Evolutionary conservation across 306 rosid species (phyloP).

Genomic region (Prunus campanulata): DNA sequence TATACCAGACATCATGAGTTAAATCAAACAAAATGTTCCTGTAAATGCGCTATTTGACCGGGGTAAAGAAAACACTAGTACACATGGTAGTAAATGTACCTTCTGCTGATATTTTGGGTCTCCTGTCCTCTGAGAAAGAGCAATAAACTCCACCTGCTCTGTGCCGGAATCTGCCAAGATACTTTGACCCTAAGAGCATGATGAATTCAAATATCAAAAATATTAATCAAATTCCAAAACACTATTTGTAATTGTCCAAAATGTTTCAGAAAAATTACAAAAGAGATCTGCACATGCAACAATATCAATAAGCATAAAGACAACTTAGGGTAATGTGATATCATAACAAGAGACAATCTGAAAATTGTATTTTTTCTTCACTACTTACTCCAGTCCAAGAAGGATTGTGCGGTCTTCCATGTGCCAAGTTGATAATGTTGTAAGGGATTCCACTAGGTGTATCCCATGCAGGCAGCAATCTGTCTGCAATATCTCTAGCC

Average conservation of each 20-base stretch:
- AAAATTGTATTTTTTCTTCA: neutral
- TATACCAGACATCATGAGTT: neutral
- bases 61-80: neutral
- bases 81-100: conserved; percentile 39
- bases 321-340: neutral
- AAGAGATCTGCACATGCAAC: conserved; percentile 15
- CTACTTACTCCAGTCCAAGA: conserved; percentile 91
- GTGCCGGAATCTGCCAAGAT: conserved; percentile 96
- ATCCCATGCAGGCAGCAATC: conserved; percentile 96
- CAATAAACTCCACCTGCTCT: conserved; percentile 97
- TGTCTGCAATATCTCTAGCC: conserved; percentile 93
- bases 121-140: conserved; percentile 94
- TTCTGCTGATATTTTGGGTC: conserved; percentile 88
- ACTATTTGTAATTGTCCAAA: neutral
- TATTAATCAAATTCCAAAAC: neutral
- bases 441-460: conserved; percentile 90
- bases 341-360: neutral
- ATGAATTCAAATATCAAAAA: neutral
- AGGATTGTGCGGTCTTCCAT: conserved; percentile 78
- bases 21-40: neutral
- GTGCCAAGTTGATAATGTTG: conserved; percentile 84
- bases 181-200: conserved; percentile 76
- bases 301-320: neutral
- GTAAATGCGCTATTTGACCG: neutral
- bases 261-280: conserved; percentile 2